phyloP scores from a whole-genome alignment of 164 flowering plant species.

The Vitis labrusca region DNA sequence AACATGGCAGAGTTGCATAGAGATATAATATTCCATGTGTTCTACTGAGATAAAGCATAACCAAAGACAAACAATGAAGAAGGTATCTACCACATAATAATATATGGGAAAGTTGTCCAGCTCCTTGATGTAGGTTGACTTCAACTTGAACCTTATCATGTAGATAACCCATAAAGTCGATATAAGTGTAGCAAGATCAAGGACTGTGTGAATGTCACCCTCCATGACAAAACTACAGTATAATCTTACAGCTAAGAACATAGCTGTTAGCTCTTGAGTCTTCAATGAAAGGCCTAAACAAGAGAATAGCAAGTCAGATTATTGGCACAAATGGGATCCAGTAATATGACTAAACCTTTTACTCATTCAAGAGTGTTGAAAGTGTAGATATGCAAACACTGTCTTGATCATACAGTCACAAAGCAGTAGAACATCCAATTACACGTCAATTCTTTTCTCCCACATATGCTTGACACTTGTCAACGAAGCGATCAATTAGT shows the following conservation, averaged over 20 bases:
- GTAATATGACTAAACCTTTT: not conserved
- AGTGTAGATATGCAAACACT: too few species aligned
- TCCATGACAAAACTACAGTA: slow-evolving; percentile 53
- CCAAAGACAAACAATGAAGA: not conserved
- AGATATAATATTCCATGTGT: too few species aligned
- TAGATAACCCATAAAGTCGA: slow-evolving; percentile 81
- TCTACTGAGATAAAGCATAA: too few species aligned
- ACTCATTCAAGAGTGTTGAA: too few species aligned
- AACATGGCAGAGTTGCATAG: too few species aligned
- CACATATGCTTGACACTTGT: too few species aligned
- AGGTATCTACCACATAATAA: slow-evolving; percentile 44
- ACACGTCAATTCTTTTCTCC: too few species aligned
- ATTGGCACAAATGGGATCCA: not conserved
- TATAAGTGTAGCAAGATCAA: slow-evolving; percentile 53
- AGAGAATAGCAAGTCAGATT: not conserved
- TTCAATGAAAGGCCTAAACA: slow-evolving; percentile 76
- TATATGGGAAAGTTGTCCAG: slow-evolving; percentile 60
- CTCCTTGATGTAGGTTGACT: slow-evolving; percentile 64
- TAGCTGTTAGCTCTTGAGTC: slow-evolving; percentile 82
- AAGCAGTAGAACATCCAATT: too few species aligned
- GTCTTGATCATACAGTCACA: too few species aligned
- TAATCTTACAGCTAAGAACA: slow-evolving; percentile 60
- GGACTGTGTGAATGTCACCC: slow-evolving; percentile 58
- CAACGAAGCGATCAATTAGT: too few species aligned
- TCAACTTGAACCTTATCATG: slow-evolving; percentile 76